phyloP scores from a whole-genome alignment of 176 grass and related monocot species.

The Carex scoparia region DNA sequence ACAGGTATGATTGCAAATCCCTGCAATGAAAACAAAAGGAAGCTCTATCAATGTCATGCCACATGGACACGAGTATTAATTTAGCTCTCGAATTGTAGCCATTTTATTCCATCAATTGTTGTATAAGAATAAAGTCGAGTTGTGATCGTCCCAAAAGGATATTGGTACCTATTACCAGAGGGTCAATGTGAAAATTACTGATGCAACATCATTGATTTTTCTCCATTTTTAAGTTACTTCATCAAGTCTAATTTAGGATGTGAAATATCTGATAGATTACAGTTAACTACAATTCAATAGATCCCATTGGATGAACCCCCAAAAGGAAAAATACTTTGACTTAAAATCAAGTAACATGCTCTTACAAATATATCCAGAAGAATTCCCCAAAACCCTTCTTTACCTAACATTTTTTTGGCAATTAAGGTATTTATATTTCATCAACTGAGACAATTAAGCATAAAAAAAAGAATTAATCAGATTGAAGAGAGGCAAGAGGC shows the following conservation, averaged over 20 bases:
- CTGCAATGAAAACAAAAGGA: slow-evolving; percentile 48
- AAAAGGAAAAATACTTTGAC: neutral
- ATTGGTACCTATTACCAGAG: neutral
- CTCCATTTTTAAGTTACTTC: neutral
- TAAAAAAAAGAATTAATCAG: neutral
- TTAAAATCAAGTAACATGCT: neutral
- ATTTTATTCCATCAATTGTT: neutral
- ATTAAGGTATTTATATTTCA: neutral
- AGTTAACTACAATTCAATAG: neutral
- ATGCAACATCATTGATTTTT: neutral
- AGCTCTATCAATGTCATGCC: neutral
- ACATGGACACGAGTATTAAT: neutral
- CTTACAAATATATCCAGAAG: neutral
- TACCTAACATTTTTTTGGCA: neutral
- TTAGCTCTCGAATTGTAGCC: neutral
- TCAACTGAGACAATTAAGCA: neutral
- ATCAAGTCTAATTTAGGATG: neutral
- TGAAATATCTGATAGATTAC: neutral
- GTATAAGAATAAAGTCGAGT: neutral
- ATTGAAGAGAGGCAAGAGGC: neutral
- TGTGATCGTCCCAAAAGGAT: neutral
- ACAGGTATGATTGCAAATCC: slow-evolving; percentile 96
- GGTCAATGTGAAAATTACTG: neutral
- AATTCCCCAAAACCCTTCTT: neutral
- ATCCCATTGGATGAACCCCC: neutral